Evolutionary conservation across 177 flowering plant species (phyloP).

Genomic region (Vitis hybrid): DNA sequence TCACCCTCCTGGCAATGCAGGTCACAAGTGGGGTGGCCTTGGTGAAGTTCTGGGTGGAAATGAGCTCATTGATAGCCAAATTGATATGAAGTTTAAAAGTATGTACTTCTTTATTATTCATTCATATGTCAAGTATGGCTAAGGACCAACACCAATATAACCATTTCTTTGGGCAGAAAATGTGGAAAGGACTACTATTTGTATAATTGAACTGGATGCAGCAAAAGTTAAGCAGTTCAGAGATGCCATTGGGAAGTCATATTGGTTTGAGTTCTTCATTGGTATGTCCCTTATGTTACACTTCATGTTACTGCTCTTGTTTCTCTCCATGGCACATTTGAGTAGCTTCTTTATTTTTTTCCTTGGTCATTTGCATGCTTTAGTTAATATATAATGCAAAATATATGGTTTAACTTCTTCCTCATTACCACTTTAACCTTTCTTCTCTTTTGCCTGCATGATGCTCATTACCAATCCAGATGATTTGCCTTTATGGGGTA

Average conservation of each 20-base stretch:
- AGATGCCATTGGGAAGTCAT: constrained; percentile 89
- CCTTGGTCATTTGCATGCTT: constrained; percentile 18
- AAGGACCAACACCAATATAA: too few relatives aligned
- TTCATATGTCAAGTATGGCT: neutral
- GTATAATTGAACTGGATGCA: constrained; percentile 73
- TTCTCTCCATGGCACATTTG: constrained; percentile 1
- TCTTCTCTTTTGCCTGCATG: too few relatives aligned
- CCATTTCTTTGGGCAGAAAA: constrained; percentile 43
- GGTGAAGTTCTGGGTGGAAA: constrained; percentile 99
- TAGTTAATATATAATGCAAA: neutral
- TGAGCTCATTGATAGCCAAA: constrained; percentile 92
- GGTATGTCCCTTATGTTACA: constrained; percentile 48
- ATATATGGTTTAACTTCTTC: too few relatives aligned
- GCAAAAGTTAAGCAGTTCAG: constrained; percentile 82
- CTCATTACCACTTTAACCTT: too few relatives aligned
- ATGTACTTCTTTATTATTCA: constrained; percentile 19
- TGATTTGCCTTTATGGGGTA: constrained; percentile 98
- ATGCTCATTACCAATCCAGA: constrained; percentile 43
- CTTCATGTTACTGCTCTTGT: too few relatives aligned
- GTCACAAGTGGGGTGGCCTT: constrained; percentile 99
- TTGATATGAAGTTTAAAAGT: constrained; percentile 80
- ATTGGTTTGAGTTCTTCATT: constrained; percentile 98
- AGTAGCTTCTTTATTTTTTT: neutral
- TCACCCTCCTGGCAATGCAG: constrained; percentile 46
- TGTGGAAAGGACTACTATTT: constrained; percentile 66